These are phyloP conservation scores for Coemansia reversa DNA, from an alignment of 192 early-diverging fungal genomes.

Conservation along the genomic window DNA sequence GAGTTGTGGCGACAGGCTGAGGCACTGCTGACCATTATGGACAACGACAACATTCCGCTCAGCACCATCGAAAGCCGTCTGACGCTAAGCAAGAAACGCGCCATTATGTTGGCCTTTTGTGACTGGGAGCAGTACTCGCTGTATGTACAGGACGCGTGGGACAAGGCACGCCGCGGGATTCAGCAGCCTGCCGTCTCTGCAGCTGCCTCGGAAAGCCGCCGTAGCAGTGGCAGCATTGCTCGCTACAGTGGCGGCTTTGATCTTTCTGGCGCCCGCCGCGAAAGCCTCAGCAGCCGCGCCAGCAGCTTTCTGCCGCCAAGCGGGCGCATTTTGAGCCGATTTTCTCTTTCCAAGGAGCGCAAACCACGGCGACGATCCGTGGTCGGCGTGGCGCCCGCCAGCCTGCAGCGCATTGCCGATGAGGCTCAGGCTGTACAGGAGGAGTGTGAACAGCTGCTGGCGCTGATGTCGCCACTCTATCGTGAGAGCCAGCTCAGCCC, in stretches of 20 bases:
- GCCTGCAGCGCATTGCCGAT: constrained; percentile 52
- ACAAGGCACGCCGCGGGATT: constrained; percentile 48
- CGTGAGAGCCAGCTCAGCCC: constrained; percentile 37
- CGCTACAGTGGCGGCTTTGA: background rate
- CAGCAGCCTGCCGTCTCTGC: constrained; percentile 18
- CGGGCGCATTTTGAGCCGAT: constrained; percentile 17
- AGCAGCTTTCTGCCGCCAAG: constrained; percentile 18
- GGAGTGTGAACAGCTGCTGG: constrained; percentile 47
- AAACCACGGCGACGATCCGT: constrained; percentile 50
- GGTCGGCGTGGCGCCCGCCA: constrained; percentile 47
- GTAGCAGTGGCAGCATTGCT: constrained; percentile 18
- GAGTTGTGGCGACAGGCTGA: constrained; percentile 55
- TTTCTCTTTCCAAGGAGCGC: constrained; percentile 46
- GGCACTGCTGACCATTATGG: constrained; percentile 55
- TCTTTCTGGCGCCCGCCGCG: constrained; percentile 12
- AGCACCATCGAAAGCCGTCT: constrained; percentile 34
- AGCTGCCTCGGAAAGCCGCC: constrained; percentile 28
- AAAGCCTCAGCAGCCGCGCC: constrained; percentile 23
- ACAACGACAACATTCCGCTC: constrained; percentile 49
- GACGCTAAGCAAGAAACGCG: constrained; percentile 54
- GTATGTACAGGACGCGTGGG: constrained; percentile 55
- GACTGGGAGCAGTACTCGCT: constrained; percentile 57
- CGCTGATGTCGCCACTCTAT: constrained; percentile 51
- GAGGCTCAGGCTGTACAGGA: constrained; percentile 39
- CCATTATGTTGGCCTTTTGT: constrained; percentile 55